phyloP scores from a whole-genome alignment of 1,139 yeast genomes.

The Scheffersomyces insectosa region DNA sequence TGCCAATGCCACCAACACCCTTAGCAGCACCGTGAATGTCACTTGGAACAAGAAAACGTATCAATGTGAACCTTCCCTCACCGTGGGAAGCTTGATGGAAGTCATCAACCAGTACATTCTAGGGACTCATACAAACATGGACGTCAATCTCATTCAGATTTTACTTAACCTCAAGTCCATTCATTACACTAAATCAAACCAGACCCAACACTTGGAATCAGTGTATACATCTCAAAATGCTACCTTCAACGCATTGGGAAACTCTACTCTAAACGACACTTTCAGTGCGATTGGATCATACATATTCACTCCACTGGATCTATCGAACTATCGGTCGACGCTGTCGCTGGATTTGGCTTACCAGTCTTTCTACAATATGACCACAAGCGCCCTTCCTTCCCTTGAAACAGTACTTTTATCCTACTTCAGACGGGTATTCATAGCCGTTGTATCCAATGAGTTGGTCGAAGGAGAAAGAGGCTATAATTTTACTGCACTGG shows the following conservation, averaged over 20 bases:
- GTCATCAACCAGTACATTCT: conserved; percentile 39
- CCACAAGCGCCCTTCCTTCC: conserved; percentile 6
- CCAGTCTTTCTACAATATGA: conserved; percentile 5
- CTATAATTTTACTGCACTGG: conserved; percentile 22
- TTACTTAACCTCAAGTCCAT: conserved; percentile 46
- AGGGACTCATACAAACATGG: conserved; percentile 55
- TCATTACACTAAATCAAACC: conserved; percentile 1
- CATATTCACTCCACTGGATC: conserved; percentile 30
- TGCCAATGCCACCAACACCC: conserved; percentile 23
- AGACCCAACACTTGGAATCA: conserved; percentile 1
- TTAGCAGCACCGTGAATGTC: conserved; percentile 14
- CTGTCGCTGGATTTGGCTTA: not conserved
- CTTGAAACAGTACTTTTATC: conserved; percentile 28
- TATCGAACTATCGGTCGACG: conserved; percentile 6
- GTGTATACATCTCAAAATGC: conserved; percentile 2
- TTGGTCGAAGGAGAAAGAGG: conserved; percentile 16
- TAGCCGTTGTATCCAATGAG: conserved; percentile 32
- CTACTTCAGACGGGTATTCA: conserved; percentile 41
- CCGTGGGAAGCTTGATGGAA: conserved; percentile 38
- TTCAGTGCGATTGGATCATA: conserved; percentile 19
- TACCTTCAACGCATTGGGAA: conserved; percentile 20
- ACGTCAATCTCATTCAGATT: conserved; percentile 55
- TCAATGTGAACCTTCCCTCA: conserved; percentile 46
- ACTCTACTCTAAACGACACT: conserved; percentile 28
- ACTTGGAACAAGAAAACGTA: conserved; percentile 30